A percentile compares a stretch with the other conserved stretches of the same genome.
Evolutionary conservation across 2,329 filamentous ascomycete species (phyloP).

Genomic region (Aspergillus bombycis): DNA sequence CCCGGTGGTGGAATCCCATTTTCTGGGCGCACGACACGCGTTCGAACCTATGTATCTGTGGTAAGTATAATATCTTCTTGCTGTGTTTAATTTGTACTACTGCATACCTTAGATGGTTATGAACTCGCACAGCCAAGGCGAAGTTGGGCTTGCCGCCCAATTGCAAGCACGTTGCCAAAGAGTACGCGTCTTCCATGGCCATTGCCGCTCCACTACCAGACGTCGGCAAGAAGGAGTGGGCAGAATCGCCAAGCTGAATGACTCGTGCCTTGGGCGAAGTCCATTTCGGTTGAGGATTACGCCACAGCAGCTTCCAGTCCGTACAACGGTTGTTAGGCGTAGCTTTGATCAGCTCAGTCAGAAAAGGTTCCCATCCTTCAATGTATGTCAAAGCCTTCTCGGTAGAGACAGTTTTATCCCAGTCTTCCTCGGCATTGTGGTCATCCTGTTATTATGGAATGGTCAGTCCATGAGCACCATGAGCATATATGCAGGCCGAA

Average conservation of each 20-base stretch:
- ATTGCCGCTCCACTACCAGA: slow-evolving; percentile 7
- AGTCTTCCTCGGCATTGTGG: not conserved
- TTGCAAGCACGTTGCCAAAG: slow-evolving; percentile 34
- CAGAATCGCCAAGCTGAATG: slow-evolving; percentile 9
- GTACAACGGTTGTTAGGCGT: not conserved
- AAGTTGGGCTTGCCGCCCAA: slow-evolving; percentile 43
- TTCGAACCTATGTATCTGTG: slow-evolving; percentile 19
- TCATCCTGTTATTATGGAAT: not conserved
- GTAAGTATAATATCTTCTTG: not conserved
- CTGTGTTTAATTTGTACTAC: rapidly evolving
- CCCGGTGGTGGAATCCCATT: slow-evolving; percentile 48
- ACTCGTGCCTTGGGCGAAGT: slow-evolving; percentile 2
- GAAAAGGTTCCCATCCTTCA: not conserved
- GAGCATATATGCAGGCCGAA: no score
- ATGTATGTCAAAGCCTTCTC: not conserved
- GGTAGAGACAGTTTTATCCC: not conserved
- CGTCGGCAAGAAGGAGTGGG: slow-evolving; percentile 6
- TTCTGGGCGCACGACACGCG: slow-evolving; percentile 55
- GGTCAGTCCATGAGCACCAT: not conserved
- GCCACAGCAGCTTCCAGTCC: not conserved
- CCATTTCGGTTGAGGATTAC: not conserved
- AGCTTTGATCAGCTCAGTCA: not conserved
- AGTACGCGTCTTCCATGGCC: slow-evolving; percentile 14
- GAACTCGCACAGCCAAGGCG: slow-evolving; percentile 21
- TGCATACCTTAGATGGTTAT: slow-evolving; percentile 36